Evolutionary conservation across 257 asterid genomes (phyloP).

Genomic region (Coffea eugenioides): DNA sequence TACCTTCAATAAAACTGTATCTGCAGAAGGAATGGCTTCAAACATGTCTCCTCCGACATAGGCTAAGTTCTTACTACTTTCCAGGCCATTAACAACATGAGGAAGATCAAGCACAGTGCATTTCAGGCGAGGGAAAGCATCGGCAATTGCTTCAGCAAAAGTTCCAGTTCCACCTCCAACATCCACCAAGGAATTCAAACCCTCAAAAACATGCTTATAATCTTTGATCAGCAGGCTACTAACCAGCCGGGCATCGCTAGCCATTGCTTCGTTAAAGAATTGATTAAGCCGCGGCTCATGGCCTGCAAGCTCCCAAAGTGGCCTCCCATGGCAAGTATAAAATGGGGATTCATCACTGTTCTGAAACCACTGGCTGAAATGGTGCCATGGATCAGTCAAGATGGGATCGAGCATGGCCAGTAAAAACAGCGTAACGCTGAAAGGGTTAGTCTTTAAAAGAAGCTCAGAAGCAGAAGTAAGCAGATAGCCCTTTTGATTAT

Average conservation of each 20-base stretch:
- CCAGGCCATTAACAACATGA: constrained; percentile 6
- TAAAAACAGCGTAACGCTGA: neutral
- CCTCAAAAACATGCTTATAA: constrained; percentile 16
- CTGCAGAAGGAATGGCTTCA: constrained; percentile 24
- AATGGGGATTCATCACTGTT: constrained; percentile 3
- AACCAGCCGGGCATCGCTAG: constrained; percentile 15
- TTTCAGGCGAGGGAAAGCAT: constrained; percentile 2
- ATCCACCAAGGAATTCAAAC: constrained; percentile 12
- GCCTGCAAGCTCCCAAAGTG: neutral
- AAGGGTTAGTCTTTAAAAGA: neutral
- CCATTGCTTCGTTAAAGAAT: constrained; percentile 11
- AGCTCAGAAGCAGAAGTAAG: constrained; percentile 24
- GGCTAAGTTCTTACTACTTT: neutral
- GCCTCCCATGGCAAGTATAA: neutral
- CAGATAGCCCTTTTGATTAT: neutral
- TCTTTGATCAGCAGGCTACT: neutral
- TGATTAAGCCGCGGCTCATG: neutral
- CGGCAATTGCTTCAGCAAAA: neutral
- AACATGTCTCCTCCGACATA: constrained; percentile 28
- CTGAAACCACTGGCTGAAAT: constrained; percentile 15
- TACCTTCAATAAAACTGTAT: constrained; percentile 30
- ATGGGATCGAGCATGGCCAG: constrained; percentile 19
- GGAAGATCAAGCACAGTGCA: constrained; percentile 12
- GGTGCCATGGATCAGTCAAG: constrained; percentile 16
- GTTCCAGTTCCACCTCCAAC: constrained; percentile 20